Base-by-base conservation (phyloP, 176 grass and related monocot species). In the Panicum miliaceum region DNA sequence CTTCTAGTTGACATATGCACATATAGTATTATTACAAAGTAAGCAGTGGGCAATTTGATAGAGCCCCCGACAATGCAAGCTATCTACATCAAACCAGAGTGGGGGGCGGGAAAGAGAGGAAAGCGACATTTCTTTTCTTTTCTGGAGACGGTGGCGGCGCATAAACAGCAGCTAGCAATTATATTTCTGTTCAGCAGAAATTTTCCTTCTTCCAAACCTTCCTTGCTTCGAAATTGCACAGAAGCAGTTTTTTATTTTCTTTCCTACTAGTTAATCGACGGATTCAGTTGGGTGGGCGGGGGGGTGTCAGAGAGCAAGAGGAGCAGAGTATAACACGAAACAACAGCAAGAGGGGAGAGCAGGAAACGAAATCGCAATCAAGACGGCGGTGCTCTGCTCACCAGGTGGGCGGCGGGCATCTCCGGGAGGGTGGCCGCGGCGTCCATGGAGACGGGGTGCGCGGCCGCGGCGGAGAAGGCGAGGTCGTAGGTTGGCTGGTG, bases 321-420 rank as follows among this genome's bases (percentile, higher is more conserved):
- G 22, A 60, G 22, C 9, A 19, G 18, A 53, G 16, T 19, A 16
- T 0, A 16, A n/a, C 8, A 45, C 25, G 41, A 47, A 71, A 27
- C 68, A 26, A 14, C 40, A 40, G 65, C 19, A 12, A 26, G 2
- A n/a, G 11, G 12, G 20, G 9, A 45, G 4, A 12, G 11, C 4
- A 13, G 35, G 37, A n/a, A 69, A n/a, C 6, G 20, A 70, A 70
- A 45, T 13, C 67, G 22, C 67, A 70, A 70, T 47, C 42, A 47
- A 27, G 68, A 46, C n/a, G 57, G 57, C 57, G 26, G 57, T 25
- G 61, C 76, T 86, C 78, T 60, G 61, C 80, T 88, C 78, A 95
- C 93, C 79, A 92, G 76, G 84, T 87, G 81, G 22, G 76, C 60
- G 18, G 25, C 25, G 47, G 82, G 67, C 56, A 82, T 58, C 37